A percentile compares a stretch with the other conserved stretches of the same genome.
These are phyloP conservation scores for Cladosporium sp. DNA, from an alignment of 2,329 filamentous ascomycete genomes.

Conservation along the genomic window DNA sequence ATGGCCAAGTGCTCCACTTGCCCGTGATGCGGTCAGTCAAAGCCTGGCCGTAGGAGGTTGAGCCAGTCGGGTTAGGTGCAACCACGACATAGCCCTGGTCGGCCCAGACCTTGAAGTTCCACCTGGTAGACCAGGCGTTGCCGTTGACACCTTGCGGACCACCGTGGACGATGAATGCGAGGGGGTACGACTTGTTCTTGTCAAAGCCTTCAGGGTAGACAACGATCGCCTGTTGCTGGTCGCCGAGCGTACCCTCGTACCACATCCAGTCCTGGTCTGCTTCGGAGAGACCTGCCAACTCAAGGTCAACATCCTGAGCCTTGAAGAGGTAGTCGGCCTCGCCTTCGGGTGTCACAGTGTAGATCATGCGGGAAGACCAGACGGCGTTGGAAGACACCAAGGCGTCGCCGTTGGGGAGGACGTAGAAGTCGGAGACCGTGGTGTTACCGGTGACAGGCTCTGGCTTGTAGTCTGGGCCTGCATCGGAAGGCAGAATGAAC, in stretches of 20 bases:
- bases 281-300: constrained; percentile 22
- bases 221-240: constrained; percentile 21
- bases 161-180: constrained; percentile 29
- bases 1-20: constrained; percentile 21
- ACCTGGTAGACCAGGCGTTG: constrained; percentile 25
- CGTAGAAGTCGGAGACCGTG: constrained; percentile 20
- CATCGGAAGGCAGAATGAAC: constrained; percentile 22
- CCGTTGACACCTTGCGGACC: constrained; percentile 26
- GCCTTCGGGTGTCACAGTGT: constrained; percentile 16
- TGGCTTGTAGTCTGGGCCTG: constrained; percentile 20
- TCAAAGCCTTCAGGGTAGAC: constrained; percentile 25
- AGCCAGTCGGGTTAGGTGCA: constrained; percentile 27
- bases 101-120: constrained; percentile 27
- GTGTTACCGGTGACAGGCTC: constrained; percentile 22
- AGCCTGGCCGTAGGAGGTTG: constrained; percentile 27
- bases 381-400: constrained; percentile 19
- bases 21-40: constrained; percentile 25
- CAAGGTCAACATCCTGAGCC: constrained; percentile 21
- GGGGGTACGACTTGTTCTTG: constrained; percentile 24
- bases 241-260: constrained; percentile 25
- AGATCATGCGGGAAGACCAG: constrained; percentile 21
- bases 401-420: constrained; percentile 20
- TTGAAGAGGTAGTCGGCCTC: constrained; percentile 22
- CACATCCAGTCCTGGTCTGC: constrained; percentile 19
- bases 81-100: constrained; percentile 30